Evolutionary conservation across 306 rosid genomes (phyloP).

Genomic region (Vachellia collinsii): DNA sequence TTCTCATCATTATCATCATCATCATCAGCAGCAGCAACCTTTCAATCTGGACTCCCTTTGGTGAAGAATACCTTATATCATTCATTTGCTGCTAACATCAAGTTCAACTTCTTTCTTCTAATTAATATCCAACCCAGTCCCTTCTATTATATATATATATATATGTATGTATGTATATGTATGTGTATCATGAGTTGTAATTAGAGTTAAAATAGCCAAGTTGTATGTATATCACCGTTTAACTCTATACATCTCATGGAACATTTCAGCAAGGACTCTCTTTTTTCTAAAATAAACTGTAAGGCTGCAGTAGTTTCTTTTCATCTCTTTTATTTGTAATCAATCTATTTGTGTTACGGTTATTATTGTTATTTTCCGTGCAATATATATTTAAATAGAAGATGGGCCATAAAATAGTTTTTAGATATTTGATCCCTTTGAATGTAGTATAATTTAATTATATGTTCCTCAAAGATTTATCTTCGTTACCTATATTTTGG

Average conservation of each 20-base stretch:
- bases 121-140: background rate
- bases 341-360: background rate
- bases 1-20: slow-evolving; percentile 41
- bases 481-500: background rate
- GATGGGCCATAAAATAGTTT: background rate
- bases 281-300: background rate
- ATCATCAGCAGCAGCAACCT: slow-evolving; percentile 77
- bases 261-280: background rate
- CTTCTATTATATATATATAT: background rate
- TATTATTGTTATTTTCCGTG: background rate
- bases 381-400: background rate
- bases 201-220: background rate
- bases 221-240: background rate
- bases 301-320: background rate
- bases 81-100: slow-evolving; percentile 40
- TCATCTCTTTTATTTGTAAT: background rate
- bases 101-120: slow-evolving; percentile 35
- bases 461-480: background rate
- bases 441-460: too few relatives aligned
- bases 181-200: background rate
- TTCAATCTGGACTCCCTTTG: slow-evolving; percentile 92
- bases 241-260: background rate
- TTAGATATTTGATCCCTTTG: background rate
- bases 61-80: slow-evolving; percentile 44
- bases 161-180: background rate